phyloP scores from a whole-genome alignment of 257 asterid species.

The Fraxinus excelsior region DNA sequence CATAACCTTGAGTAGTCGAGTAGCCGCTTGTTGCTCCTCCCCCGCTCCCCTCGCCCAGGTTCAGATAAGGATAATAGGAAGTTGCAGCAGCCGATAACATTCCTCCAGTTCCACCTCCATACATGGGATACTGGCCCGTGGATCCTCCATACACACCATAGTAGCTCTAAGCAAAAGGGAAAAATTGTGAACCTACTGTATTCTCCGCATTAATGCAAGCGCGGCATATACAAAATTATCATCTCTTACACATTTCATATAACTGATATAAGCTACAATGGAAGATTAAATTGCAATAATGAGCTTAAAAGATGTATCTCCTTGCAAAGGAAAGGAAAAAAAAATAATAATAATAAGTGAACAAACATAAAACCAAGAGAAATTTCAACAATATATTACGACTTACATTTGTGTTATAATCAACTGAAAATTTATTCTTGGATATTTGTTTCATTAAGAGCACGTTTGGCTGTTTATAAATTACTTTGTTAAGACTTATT shows the following conservation, averaged over 20 bases:
- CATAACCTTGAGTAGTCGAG: slow-evolving; percentile 56
- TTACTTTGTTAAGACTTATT: not conserved
- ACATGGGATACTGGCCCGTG: slow-evolving; percentile 60
- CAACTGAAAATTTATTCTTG: not conserved
- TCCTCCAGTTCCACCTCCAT: slow-evolving; percentile 65
- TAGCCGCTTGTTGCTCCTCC: slow-evolving; percentile 49
- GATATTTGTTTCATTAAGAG: not conserved
- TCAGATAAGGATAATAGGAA: slow-evolving; percentile 75
- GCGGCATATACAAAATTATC: too few species aligned
- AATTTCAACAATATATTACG: not conserved
- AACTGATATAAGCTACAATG: too few species aligned
- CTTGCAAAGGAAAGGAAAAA: too few species aligned
- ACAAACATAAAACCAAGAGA: not conserved
- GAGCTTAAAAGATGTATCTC: too few species aligned
- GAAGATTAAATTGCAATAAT: too few species aligned
- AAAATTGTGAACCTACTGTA: not conserved
- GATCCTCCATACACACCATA: slow-evolving; percentile 79
- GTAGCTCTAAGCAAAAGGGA: slow-evolving; percentile 53
- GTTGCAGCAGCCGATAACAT: slow-evolving; percentile 58
- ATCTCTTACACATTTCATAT: too few species aligned
- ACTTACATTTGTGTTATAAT: not conserved
- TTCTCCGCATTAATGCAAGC: not conserved
- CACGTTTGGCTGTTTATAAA: not conserved
- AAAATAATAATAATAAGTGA: not conserved
- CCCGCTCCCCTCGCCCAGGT: slow-evolving; percentile 58